Conservation (phyloP, 2,329 filamentous ascomycete species). For the Talaromyces amestolkiae region DNA sequence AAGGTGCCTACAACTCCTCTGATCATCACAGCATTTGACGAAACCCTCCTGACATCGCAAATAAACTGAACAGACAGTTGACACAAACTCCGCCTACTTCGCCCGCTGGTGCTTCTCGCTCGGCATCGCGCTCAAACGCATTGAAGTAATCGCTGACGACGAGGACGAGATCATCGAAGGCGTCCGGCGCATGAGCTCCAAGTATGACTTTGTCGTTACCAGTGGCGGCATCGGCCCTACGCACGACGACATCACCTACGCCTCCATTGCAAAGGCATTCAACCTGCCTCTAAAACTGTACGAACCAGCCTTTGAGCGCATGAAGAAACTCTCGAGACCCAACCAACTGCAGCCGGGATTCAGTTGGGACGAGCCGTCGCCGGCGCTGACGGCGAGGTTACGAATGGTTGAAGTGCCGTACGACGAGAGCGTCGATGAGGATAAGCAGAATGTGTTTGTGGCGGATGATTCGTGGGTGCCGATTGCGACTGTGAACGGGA, state of each 20-base stretch:
- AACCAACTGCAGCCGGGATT: conserved; percentile 72
- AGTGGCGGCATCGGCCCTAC: conserved; percentile 95
- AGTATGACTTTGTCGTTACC: conserved; percentile 93
- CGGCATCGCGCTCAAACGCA: conserved; percentile 69
- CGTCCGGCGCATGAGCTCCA: conserved; percentile 77
- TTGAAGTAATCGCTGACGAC: conserved; percentile 93
- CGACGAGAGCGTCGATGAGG: conserved; percentile 62
- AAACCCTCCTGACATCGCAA: not conserved
- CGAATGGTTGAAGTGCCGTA: conserved; percentile 87
- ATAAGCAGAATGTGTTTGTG: conserved; percentile 75
- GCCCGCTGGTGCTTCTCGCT: conserved; percentile 66
- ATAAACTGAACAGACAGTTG: conserved; percentile 53
- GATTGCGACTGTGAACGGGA: conserved; percentile 82
- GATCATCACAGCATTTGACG: too few species aligned
- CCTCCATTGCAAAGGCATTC: conserved; percentile 90
- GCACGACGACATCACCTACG: conserved; percentile 98
- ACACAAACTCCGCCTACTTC: conserved; percentile 65
- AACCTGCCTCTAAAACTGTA: conserved; percentile 72
- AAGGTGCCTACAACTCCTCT: conserved; percentile 60
- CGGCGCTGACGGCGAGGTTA: conserved; percentile 74
- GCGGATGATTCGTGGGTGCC: conserved; percentile 87
- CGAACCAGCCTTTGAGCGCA: conserved; percentile 71
- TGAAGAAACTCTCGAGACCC: conserved; percentile 76
- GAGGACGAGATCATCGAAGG: conserved; percentile 88
- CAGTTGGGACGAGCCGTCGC: conserved; percentile 79